Evolutionary conservation across 345 rosid genomes (phyloP), one percentile per base, ranked within the genome.

Genomic region (Citrus maxima): DNA sequence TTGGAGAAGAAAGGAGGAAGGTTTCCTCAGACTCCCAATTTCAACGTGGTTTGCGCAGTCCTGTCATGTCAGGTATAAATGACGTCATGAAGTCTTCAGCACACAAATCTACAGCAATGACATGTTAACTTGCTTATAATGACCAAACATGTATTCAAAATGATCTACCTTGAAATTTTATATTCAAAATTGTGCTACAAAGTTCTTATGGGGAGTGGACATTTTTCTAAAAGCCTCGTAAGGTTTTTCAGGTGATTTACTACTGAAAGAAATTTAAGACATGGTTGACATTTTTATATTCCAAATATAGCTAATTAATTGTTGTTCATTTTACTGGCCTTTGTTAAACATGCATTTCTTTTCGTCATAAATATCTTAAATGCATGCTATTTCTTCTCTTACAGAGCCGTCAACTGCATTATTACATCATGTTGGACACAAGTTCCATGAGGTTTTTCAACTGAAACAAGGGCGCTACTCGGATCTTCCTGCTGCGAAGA

Each of bases 401-500:
- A 72, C 81, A 93, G 98, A 92, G 77, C 76, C 93, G 78, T 81
- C 85, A 49, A 86, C 90, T 83, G 88, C 89, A 59, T 72, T 75
- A 73, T 77, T 83, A 85, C 91, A 89, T 77, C 92, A 84, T 78
- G 86, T 75, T 81, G 97, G 97, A 25, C 94, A 90, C 70, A 94
- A 87, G 81, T 91, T 97, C 83, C 95, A 93, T 25, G 98, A 97
- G 78, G 97, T 92, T 75, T 92, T 94, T 80, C 98, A 90, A 77
- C 76, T 94, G 82, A 94, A 90, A 87, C 98, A 91, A 42, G 99
- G 93, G n/a, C 83, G 90, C 32, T 92, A 91, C 76, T 83, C 89
- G 1, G 97, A 96, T 83, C 92, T 94, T 82, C 88, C 97, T 18
- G 90, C 93, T 2, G 86, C 97, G 38, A 92, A 92, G 83, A 89